Conservation (phyloP, 352 stramenopile species). For the Phytophthora citricola region DNA sequence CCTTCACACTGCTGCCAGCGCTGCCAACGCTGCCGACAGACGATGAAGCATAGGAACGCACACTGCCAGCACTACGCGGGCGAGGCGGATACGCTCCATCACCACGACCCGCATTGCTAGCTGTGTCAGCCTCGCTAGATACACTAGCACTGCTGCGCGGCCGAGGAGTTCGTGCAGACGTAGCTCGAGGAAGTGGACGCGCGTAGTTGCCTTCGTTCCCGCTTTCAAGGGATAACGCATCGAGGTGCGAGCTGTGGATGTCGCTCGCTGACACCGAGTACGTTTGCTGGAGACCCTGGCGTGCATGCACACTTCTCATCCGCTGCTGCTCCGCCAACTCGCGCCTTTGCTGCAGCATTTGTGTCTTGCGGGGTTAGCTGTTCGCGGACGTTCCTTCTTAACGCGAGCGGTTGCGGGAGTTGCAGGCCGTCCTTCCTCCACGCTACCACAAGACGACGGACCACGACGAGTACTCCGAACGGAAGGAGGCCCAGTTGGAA, state of each 20-base stretch:
- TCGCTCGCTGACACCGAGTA: slow-evolving; percentile 48
- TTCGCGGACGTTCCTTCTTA: slow-evolving; percentile 67
- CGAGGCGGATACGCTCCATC: slow-evolving; percentile 22
- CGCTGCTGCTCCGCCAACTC: slow-evolving; percentile 50
- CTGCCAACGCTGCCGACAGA: slow-evolving; percentile 23
- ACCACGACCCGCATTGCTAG: slow-evolving; percentile 20
- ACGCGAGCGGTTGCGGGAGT: slow-evolving; percentile 4
- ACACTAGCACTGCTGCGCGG: slow-evolving; percentile 6
- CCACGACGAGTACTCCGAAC: slow-evolving; percentile 1
- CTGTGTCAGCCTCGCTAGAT: slow-evolving; percentile 14
- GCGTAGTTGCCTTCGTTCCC: slow-evolving; percentile 9
- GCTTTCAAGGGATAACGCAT: slow-evolving; percentile 28
- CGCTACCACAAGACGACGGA: slow-evolving; percentile 9
- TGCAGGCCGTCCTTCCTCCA: slow-evolving; percentile 10
- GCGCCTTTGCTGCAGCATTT: slow-evolving; percentile 69
- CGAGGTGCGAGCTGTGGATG: slow-evolving; percentile 40
- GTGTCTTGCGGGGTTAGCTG: slow-evolving; percentile 70
- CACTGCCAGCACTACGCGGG: slow-evolving; percentile 65
- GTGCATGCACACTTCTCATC: slow-evolving; percentile 18
- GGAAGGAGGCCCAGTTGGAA: slow-evolving; percentile 3
- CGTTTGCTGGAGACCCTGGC: slow-evolving; percentile 23
- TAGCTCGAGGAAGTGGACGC: slow-evolving; percentile 6
- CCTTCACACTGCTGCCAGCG: slow-evolving; percentile 42
- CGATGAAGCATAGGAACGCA: slow-evolving; percentile 34
- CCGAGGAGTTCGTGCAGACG: slow-evolving; percentile 7